Base-by-base conservation (phyloP, 306 rosid genomes). In the Prunus mume region DNA sequence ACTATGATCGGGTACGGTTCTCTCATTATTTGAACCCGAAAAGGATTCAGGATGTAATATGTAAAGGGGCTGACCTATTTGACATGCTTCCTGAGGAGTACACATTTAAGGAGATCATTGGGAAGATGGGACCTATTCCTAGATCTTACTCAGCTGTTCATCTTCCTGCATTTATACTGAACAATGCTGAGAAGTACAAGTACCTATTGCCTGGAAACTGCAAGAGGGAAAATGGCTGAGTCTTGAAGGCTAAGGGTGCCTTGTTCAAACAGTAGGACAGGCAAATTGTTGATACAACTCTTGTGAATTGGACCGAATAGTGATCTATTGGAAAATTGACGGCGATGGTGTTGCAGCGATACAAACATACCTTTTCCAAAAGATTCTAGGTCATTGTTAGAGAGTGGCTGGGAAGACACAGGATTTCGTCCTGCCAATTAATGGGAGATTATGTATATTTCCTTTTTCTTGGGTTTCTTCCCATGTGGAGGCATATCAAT, bases 11-110 rank as follows among this genome's bases (percentile, higher is more conserved):
- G 27, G 89, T 92, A 68, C 77, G 93, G 86, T 92, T 90, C 54
- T 80, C 93, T 68, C 93, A 87, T 85, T 92, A 80, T 89, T 81
- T 92, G 83, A 83, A 88, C 78, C 91, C 65, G 0, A 18, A 61
- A 15, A 82, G 97, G 86, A 87, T 92, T 80, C 97, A 92, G 81
- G 86, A 88, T 17, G 82, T 87, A 52, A 90, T 92, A 62, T 92
- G 97, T 87, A 69, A 83, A 84, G 97, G 97, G 24, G 66, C 77
- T 25, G 86, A 92, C 82, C 91, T 92, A 63, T 92, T 90, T 43
- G 97, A 92, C 85, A 92, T 92, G 97, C 79, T 92, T 41, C 97
- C 97, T 0, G 97, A 92, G 83, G 97, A 92, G 79, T 90, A 92
- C 74, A 87, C 97, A 55, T 92, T 90, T 57, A 86, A 82, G 86